Evolutionary conservation across 108 stramenopile genomes (phyloP), one percentile per base, ranked within the genome.

Genomic region (Pseudonitzschia multistriata): DNA sequence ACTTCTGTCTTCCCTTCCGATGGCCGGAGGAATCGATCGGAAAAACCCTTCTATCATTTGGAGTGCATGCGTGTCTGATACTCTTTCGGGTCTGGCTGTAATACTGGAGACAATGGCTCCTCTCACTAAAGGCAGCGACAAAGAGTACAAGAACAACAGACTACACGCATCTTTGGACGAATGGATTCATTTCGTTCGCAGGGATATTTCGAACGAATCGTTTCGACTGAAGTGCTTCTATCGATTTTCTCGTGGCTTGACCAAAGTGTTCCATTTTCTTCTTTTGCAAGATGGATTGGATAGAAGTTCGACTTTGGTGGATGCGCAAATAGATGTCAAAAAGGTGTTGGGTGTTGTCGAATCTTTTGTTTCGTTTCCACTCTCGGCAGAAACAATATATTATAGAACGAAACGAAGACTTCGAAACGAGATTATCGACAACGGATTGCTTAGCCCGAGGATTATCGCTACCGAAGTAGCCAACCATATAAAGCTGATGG

Each of bases 331-430:
- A 36, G 68, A 72, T 36, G 8, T 80, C 24, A 60, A 65, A 47
- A 61, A 15, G 34, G 10, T 80, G 4, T 40, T 84, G 40, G 74
- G 76, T 24, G 25, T 81, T 25, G 65, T 73, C 1, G 83, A 81
- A 45, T 29, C 45, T 0, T 52, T 84, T 30, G 33, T 84, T n/a
- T 68, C 80, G 0, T 84, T 81, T 39, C 80, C 83, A 3, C 49
- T 81, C 28, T 67, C 77, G n/a, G 66, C 83, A 8, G 83, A 84
- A 48, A 67, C 66, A 19, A n/a, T 73, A 4, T 84, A 72, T 49
- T 79, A 59, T 45, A 15, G 62, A 29, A 84, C 83, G n/a, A 81
- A 84, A 66, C 78, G 74, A 63, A 70, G 80, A 21, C 71, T 84
- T 19, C 73, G 83, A 33, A 42, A 71, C 34, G 80, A 81, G 61